Evolutionary conservation across 805 yeast species (phyloP), one percentile per base, ranked within the genome.

Genomic region (Pichia insulana): DNA sequence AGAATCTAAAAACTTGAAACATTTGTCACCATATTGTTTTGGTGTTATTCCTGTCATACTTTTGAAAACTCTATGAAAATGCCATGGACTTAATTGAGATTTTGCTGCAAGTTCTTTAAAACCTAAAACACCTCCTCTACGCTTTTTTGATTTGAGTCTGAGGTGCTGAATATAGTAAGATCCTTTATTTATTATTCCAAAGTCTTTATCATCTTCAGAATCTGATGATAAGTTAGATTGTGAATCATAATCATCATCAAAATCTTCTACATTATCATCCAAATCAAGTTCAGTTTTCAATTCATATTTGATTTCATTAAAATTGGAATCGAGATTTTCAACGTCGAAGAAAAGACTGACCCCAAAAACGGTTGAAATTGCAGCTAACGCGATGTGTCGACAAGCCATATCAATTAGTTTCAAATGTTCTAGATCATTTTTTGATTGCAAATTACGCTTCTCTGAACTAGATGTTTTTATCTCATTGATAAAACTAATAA

Each of bases 21-120:
- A 83, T 48, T 79, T 78, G 56, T 86, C 95, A 40, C 95, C 95
- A 54, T 86, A 86, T 7, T 85, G 81, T 65, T 86, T 84, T 19
- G 95, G 95, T 1, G 96, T 86, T 45, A 85, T 71, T 2, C 94
- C 90, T 5, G 94, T 83, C 47, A 86, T 84, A 42, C 80, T 74
- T 61, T 87, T 82, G 69, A 87, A 87, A 19, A 87, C 95, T 40
- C 96, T 69, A 67, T 87, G 96, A 62, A 87, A 87, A 62, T 87
- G 96, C 95, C 95, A 87, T 20, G 95, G 92, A 10, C 86, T 76
- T 45, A 87, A 70, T 50, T 82, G 82, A 9, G 88, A 80, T 56
- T 86, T 83, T 17, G 85, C 79, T 8, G 95, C 96, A 55, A 87
- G 70, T 58, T 87, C 95, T 59, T 85, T 83, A 66, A 87, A 87